Evolutionary conservation across 352 stramenopile species (phyloP).

Genomic region (Phytophthora hybrid): DNA sequence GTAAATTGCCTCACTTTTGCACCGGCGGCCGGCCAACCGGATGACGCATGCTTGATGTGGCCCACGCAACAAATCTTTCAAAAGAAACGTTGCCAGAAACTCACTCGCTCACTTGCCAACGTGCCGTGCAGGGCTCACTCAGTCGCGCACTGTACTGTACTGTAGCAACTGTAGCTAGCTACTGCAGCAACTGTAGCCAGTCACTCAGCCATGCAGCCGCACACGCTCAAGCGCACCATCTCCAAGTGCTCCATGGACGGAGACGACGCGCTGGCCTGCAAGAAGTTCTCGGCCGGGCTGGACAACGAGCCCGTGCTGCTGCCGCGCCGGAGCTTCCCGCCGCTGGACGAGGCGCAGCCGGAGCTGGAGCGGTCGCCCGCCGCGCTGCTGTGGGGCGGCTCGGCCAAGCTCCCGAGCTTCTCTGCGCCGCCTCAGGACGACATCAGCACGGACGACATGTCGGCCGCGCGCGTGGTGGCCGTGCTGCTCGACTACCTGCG

Average conservation of each 20-base stretch:
- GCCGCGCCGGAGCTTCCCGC: conserved; percentile 34
- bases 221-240: conserved; percentile 77
- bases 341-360: no score
- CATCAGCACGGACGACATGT: conserved; percentile 46
- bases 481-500: conserved; percentile 67
- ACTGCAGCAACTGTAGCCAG: no score
- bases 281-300: conserved; percentile 53
- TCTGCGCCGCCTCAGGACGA: conserved; percentile 6
- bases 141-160: not conserved
- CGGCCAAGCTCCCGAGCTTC: conserved; percentile 14
- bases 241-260: conserved; percentile 77
- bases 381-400: conserved; percentile 35
- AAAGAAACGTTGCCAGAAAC: conserved; percentile 24
- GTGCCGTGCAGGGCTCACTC: conserved; percentile 5
- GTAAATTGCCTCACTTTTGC: conserved; percentile 11
- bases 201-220: conserved; percentile 29
- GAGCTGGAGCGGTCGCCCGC: conserved; percentile 26
- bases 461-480: conserved; percentile 52
- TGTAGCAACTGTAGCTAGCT: no score
- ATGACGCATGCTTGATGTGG: conserved; percentile 28
- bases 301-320: conserved; percentile 57
- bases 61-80: conserved; percentile 30
- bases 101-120: conserved; percentile 32
- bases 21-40: not conserved
- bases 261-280: conserved; percentile 41